Conservation (phyloP, 352 stramenopile genomes). For the Globisporangium emineosum region DNA sequence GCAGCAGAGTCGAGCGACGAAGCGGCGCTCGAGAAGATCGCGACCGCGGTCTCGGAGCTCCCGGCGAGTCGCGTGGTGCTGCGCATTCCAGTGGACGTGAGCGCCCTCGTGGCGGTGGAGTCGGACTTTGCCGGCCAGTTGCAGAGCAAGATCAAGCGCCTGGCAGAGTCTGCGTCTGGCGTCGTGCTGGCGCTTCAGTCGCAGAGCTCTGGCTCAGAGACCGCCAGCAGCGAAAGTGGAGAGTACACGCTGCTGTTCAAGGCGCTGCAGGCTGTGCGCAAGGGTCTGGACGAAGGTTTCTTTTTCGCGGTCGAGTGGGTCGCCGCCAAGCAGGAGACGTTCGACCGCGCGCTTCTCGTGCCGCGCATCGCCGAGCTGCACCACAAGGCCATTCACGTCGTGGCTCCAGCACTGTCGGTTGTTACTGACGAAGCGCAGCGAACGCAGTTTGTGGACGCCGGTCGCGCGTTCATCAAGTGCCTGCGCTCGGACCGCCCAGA, state of each 20-base stretch:
- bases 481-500: slow-evolving; percentile 88
- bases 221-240: slow-evolving; percentile 17
- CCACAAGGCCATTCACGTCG: slow-evolving; percentile 55
- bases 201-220: slow-evolving; percentile 17
- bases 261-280: slow-evolving; percentile 32
- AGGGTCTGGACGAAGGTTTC: slow-evolving; percentile 44
- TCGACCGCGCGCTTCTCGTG: slow-evolving; percentile 27
- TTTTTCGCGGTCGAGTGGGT: slow-evolving; percentile 56
- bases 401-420: slow-evolving; percentile 28
- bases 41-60: slow-evolving; percentile 59
- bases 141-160: slow-evolving; percentile 33
- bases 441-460: slow-evolving; percentile 33
- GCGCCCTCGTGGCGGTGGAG: slow-evolving; percentile 18
- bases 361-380: slow-evolving; percentile 56
- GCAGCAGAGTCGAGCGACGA: slow-evolving; percentile 42
- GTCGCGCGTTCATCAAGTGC: slow-evolving; percentile 65
- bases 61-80: slow-evolving; percentile 59
- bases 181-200: slow-evolving; percentile 44
- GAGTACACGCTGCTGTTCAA: slow-evolving; percentile 23
- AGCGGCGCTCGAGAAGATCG: slow-evolving; percentile 43
- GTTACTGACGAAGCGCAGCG: slow-evolving; percentile 21
- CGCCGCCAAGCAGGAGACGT: slow-evolving; percentile 15
- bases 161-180: slow-evolving; percentile 33
- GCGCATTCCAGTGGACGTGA: slow-evolving; percentile 42
- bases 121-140: slow-evolving; percentile 14